phyloP scores from a whole-genome alignment of 352 stramenopile genomes.

The Thalassiosira mediterranea region DNA sequence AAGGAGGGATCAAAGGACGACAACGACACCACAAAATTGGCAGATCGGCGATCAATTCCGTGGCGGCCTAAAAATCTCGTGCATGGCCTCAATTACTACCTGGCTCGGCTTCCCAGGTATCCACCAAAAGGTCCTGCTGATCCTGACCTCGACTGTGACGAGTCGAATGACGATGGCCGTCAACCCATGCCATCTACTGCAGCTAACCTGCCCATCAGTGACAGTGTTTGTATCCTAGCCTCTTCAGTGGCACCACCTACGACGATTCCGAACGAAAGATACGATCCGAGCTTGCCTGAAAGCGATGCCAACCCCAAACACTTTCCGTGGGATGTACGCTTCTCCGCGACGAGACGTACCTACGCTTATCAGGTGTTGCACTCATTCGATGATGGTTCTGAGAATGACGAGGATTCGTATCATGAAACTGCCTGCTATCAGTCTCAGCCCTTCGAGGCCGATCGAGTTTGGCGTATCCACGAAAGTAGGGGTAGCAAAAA shows the following conservation, averaged over 20 bases:
- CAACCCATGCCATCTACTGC: constrained; percentile 15
- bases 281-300: constrained; percentile 24
- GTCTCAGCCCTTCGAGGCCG: constrained; percentile 71
- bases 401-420: constrained; percentile 11
- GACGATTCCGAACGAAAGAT: constrained; percentile 49
- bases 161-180: background rate
- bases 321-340: constrained; percentile 76
- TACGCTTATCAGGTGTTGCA: constrained; percentile 78
- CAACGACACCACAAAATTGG: constrained; percentile 6
- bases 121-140: background rate
- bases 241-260: constrained; percentile 48
- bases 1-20: background rate
- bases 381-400: constrained; percentile 37
- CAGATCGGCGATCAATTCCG: constrained; percentile 2
- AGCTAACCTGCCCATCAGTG: constrained; percentile 21
- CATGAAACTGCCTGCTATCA: constrained; percentile 32
- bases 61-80: constrained; percentile 54
- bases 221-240: constrained; percentile 41
- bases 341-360: constrained; percentile 69
- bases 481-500: constrained; percentile 15
- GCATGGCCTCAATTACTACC: constrained; percentile 70
- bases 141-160: too few relatives aligned
- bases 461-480: constrained; percentile 67
- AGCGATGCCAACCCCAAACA: constrained; percentile 49
- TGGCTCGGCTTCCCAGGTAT: constrained; percentile 38